Percentiles rank a stretch among this genome's conserved stretches.
Evolutionary conservation across 2,329 filamentous ascomycete species (phyloP).

Genomic region (Fusarium devonianum): DNA sequence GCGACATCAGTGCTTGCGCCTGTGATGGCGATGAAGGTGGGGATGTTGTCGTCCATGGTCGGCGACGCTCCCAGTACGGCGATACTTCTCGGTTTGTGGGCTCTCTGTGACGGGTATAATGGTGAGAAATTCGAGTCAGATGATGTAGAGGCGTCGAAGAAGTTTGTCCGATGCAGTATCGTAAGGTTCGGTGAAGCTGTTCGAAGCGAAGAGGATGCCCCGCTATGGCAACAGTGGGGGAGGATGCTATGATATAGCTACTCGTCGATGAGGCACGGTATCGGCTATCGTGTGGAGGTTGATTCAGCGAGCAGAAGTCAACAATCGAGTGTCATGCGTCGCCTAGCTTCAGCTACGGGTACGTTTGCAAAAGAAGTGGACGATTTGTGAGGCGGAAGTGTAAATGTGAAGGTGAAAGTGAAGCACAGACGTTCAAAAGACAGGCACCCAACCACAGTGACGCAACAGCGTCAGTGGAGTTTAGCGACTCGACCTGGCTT

Average conservation of each 20-base stretch:
- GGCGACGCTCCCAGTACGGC: constrained; percentile 14
- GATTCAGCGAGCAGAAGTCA: constrained; percentile 4
- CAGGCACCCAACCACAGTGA: constrained; percentile 46
- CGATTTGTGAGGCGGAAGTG: constrained; percentile 20
- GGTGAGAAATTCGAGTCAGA: neutral
- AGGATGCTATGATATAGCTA: constrained; percentile 1
- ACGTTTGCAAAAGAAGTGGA: constrained; percentile 1
- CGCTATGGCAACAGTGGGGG: constrained; percentile 30
- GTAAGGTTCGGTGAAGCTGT: constrained; percentile 31
- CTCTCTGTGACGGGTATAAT: neutral
- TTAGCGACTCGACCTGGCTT: constrained; percentile 15
- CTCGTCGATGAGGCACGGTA: neutral
- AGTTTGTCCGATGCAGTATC: constrained; percentile 3
- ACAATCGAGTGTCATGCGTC: neutral
- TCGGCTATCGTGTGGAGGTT: neutral
- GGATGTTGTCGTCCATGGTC: constrained; percentile 75
- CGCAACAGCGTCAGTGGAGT: constrained; percentile 38
- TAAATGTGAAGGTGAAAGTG: constrained; percentile 26
- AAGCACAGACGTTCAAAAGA: constrained; percentile 36
- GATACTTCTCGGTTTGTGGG: constrained; percentile 1
- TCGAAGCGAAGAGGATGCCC: constrained; percentile 26
- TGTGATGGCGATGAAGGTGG: constrained; percentile 83
- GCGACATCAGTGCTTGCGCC: constrained; percentile 77
- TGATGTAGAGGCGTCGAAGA: neutral
- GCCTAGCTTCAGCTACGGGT: constrained; percentile 1